Conservation (phyloP, 2,329 filamentous ascomycete genomes). For the Geosmithia putterillii region DNA sequence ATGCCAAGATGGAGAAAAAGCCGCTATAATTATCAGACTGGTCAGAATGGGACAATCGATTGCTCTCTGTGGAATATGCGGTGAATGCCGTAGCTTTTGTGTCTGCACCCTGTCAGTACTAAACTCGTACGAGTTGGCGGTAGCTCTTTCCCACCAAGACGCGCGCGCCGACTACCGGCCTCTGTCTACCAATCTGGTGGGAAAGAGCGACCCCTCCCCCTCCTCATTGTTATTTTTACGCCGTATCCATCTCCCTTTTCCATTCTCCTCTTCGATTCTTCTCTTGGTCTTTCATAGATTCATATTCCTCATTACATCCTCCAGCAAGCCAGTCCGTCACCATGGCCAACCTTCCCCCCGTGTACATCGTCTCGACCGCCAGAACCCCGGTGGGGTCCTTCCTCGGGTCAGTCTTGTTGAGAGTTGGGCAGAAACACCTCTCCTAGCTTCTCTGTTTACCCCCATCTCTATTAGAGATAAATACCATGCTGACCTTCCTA, state of each 20-base stretch:
- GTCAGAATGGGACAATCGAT: too few relatives aligned
- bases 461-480: too few relatives aligned
- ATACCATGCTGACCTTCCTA: slow-evolving; percentile 9
- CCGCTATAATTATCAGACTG: too few relatives aligned
- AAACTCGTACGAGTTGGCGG: neutral
- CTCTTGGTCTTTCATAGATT: slow-evolving; percentile 3
- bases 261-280: neutral
- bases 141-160: neutral
- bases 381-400: slow-evolving; percentile 91
- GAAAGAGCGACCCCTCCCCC: slow-evolving; percentile 4
- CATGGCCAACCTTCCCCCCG: slow-evolving; percentile 72
- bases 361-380: slow-evolving; percentile 90
- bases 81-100: too few relatives aligned
- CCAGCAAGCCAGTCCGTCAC: slow-evolving; percentile 16
- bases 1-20: too few relatives aligned
- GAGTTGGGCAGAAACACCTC: too few relatives aligned
- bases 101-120: too few relatives aligned
- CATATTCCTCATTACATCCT: slow-evolving; percentile 4
- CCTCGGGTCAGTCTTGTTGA: slow-evolving; percentile 53
- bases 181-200: too few relatives aligned
- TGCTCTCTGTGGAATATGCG: too few relatives aligned
- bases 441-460: too few relatives aligned
- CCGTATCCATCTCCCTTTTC: neutral
- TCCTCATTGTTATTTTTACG: neutral
- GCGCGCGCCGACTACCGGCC: neutral